phyloP scores from a whole-genome alignment of 2,329 filamentous ascomycete species.

The Hypoxylon sp. region DNA sequence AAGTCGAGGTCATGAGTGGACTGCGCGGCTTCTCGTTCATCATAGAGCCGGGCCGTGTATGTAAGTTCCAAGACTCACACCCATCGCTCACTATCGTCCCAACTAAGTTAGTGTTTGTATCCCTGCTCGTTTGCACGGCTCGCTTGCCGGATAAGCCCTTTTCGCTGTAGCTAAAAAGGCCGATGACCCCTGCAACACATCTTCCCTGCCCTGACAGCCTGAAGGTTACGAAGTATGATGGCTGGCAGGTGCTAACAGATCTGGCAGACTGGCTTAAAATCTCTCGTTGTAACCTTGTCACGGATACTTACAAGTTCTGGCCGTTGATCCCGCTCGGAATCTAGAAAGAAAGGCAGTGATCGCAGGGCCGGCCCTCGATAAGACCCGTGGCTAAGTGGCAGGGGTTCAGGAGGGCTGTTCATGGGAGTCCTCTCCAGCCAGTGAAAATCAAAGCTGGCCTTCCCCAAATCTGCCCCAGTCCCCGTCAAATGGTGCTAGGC shows the following conservation, averaged over 20 bases:
- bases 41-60: constrained; percentile 43
- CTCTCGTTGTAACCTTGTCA: constrained; percentile 47
- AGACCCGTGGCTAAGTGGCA: constrained; percentile 38
- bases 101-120: constrained; percentile 25
- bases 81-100: constrained; percentile 16
- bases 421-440: constrained; percentile 46
- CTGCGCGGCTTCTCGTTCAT: constrained; percentile 46
- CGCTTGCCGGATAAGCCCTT: constrained; percentile 39
- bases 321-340: constrained; percentile 45
- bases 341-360: constrained; percentile 41
- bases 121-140: constrained; percentile 40
- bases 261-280: constrained; percentile 38
- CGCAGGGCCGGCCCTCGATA: constrained; percentile 41
- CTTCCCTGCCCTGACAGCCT: constrained; percentile 34
- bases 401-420: constrained; percentile 38
- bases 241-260: constrained; percentile 40
- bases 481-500: constrained; percentile 37
- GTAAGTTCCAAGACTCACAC: constrained; percentile 40
- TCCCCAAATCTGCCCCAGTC: constrained; percentile 48
- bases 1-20: constrained; percentile 48
- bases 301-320: constrained; percentile 46
- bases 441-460: constrained; percentile 44
- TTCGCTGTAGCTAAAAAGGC: constrained; percentile 38
- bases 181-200: constrained; percentile 39
- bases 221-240: constrained; percentile 34